Evolutionary conservation across 2,329 filamentous ascomycete genomes (phyloP).

Genomic region (Neurospora sp.): DNA sequence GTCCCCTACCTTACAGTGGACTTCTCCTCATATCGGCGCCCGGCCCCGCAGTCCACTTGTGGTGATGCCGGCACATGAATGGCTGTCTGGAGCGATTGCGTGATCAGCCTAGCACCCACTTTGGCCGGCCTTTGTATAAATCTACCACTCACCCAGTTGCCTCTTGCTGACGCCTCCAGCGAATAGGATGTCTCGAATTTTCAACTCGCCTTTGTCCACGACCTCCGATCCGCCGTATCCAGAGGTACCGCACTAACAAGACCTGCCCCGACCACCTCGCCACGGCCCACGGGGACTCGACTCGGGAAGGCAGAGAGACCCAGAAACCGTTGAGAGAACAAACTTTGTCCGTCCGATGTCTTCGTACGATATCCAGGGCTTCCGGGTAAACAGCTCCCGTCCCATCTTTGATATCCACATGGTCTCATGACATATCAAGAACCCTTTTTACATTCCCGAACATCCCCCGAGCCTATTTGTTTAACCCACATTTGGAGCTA

Average conservation of each 20-base stretch:
- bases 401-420: neutral
- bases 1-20: constrained; percentile 4
- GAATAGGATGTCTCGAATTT: constrained; percentile 18
- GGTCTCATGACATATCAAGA: neutral
- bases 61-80: constrained; percentile 3
- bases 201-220: constrained; percentile 2
- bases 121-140: neutral
- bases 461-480: neutral
- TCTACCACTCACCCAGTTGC: neutral
- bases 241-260: neutral
- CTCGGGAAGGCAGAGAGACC: neutral
- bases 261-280: neutral
- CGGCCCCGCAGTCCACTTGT: constrained; percentile 17
- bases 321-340: neutral
- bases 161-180: constrained; percentile 5
- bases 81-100: constrained; percentile 20
- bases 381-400: neutral
- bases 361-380: neutral
- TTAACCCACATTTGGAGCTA: neutral
- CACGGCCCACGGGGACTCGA: neutral
- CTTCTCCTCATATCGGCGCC: constrained; percentile 13
- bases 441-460: neutral
- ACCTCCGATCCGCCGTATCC: neutral
- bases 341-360: neutral
- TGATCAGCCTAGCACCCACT: constrained; percentile 21